Evolutionary conservation across 2,329 filamentous ascomycete species (phyloP).

Genomic region (Colletotrichum neosansevieriae): DNA sequence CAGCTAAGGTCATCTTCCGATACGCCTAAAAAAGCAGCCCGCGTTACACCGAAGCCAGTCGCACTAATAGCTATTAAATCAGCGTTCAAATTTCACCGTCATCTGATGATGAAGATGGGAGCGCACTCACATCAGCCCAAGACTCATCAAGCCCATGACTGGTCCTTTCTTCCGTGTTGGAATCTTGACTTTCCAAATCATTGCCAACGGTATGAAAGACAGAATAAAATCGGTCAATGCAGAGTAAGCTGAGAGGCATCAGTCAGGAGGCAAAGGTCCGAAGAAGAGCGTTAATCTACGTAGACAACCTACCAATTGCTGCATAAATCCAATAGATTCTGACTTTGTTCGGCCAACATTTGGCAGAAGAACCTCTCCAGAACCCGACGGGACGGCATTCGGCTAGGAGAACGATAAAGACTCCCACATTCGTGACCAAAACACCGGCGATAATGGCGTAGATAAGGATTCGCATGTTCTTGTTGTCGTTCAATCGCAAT

Average conservation of each 20-base stretch:
- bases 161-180: constrained; percentile 45
- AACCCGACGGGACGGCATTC: constrained; percentile 47
- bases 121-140: constrained; percentile 44
- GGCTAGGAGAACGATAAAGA: constrained; percentile 48
- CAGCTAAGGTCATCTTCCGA: constrained; percentile 43
- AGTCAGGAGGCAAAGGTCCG: too few species aligned
- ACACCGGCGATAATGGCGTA: constrained; percentile 48
- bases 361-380: constrained; percentile 46
- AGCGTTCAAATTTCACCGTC: background rate
- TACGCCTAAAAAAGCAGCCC: constrained; percentile 42
- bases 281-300: too few species aligned
- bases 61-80: constrained; percentile 33
- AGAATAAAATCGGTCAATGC: constrained; percentile 44
- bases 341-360: constrained; percentile 47
- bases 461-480: constrained; percentile 46
- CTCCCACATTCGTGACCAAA: constrained; percentile 47
- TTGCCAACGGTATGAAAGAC: constrained; percentile 45
- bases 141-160: constrained; percentile 48
- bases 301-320: constrained; percentile 44
- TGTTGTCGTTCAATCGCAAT: constrained; percentile 54
- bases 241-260: constrained; percentile 40
- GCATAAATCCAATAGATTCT: constrained; percentile 50
- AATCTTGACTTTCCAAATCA: constrained; percentile 49
- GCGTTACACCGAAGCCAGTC: constrained; percentile 43
- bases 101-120: too few species aligned